These are phyloP conservation scores for Amphichorda felina DNA, from an alignment of 2,329 filamentous ascomycete species.

Conservation along the genomic window DNA sequence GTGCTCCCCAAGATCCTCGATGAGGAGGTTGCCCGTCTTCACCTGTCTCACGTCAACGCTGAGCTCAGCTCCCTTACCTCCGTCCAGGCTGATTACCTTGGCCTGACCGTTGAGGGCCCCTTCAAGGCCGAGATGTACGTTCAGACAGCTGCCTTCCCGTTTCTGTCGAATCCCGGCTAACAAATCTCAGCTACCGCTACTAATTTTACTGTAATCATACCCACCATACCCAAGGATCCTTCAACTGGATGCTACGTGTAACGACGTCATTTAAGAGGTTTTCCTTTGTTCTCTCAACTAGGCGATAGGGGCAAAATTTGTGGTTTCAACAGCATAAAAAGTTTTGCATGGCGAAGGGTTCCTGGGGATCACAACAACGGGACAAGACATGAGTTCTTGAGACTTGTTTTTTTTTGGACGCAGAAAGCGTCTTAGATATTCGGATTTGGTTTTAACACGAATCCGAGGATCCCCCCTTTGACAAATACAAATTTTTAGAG, in stretches of 20 bases:
- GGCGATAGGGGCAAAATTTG: constrained; percentile 20
- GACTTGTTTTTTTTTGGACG: background rate
- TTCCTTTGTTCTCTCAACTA: constrained; percentile 14
- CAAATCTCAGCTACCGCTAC: constrained; percentile 28
- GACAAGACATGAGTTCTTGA: background rate
- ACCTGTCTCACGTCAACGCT: constrained; percentile 86
- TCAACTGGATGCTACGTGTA: constrained; percentile 26
- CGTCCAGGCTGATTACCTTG: constrained; percentile 91
- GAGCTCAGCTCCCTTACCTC: constrained; percentile 79
- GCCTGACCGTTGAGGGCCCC: constrained; percentile 74
- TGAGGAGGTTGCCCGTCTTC: constrained; percentile 93
- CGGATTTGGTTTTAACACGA: background rate
- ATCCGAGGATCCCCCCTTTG: background rate
- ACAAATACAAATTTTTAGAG: no score
- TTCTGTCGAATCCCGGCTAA: constrained; percentile 6
- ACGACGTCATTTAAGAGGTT: constrained; percentile 12
- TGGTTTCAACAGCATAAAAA: constrained; percentile 31
- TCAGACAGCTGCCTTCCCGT: background rate
- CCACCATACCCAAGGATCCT: constrained; percentile 19
- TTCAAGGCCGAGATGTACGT: constrained; percentile 91
- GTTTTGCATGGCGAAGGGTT: constrained; percentile 21
- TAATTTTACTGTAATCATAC: constrained; percentile 21
- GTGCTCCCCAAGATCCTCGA: constrained; percentile 95
- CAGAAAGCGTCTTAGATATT: no score
- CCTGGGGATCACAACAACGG: background rate